phyloP scores from a whole-genome alignment of 768 basidiomycete species.

The Termitomyces sp. region DNA sequence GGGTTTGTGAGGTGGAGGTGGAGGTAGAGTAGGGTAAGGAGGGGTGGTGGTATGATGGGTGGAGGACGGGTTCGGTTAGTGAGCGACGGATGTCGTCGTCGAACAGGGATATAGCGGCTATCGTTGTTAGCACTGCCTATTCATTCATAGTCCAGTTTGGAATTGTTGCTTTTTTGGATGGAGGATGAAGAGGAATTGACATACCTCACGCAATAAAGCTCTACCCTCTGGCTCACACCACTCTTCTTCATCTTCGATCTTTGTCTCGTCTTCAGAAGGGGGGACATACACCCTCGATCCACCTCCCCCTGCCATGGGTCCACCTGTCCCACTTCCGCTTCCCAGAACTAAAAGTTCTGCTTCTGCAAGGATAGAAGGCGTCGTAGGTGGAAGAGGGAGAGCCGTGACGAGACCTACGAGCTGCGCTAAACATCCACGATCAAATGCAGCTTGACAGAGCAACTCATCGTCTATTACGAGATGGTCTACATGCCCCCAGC shows the following conservation, averaged over 20 bases:
- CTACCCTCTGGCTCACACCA: constrained; percentile 49
- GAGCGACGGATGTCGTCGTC: constrained; percentile 67
- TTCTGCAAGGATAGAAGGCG: background rate
- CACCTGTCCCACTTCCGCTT: background rate
- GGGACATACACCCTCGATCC: background rate
- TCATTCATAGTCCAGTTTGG: background rate
- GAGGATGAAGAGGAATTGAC: background rate
- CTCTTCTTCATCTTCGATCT: constrained; percentile 50
- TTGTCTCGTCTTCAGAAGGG: constrained; percentile 16
- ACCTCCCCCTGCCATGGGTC: background rate
- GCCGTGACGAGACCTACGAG: constrained; percentile 45
- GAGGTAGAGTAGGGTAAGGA: too few relatives aligned
- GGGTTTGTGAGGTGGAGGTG: too few relatives aligned
- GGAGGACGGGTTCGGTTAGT: constrained; percentile 21
- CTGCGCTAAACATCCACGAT: constrained; percentile 59
- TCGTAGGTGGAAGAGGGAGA: constrained; percentile 38
- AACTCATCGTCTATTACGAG: constrained; percentile 67
- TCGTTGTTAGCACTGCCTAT: constrained; percentile 68
- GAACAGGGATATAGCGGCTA: constrained; percentile 69
- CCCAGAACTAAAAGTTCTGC: background rate
- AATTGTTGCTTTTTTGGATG: background rate
- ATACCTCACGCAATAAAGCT: constrained; percentile 59
- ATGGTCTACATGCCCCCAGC: constrained; percentile 33
- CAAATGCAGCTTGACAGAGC: constrained; percentile 62
- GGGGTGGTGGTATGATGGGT: too few relatives aligned